phyloP scores from a whole-genome alignment of 139 green algal genomes.

The Asterochloris erici region DNA sequence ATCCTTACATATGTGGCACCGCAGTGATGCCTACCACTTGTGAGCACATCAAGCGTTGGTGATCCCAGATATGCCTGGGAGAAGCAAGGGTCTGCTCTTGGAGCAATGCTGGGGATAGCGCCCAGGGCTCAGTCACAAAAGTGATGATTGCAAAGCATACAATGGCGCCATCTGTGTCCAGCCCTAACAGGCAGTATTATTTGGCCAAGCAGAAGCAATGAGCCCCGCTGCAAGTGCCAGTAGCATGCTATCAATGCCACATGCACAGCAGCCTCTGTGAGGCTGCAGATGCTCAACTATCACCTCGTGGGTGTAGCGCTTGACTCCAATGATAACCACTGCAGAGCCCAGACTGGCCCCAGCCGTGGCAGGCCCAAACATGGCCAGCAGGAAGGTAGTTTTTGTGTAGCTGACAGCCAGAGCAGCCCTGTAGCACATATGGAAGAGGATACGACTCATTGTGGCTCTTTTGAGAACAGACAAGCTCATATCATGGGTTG shows the following conservation, averaged over 20 bases:
- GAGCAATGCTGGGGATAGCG: neutral
- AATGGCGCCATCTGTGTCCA: neutral
- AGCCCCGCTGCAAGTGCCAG: neutral
- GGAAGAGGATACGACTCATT: neutral
- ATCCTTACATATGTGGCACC: too few species aligned
- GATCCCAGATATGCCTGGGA: too few species aligned
- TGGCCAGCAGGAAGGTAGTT: conserved; percentile 31
- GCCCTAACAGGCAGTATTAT: neutral
- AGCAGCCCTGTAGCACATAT: conserved; percentile 5
- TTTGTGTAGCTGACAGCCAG: conserved; percentile 36
- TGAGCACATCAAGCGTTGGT: too few species aligned
- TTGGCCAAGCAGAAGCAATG: neutral
- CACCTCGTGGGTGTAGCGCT: conserved; percentile 31
- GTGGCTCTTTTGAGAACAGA: too few species aligned
- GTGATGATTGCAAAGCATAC: neutral
- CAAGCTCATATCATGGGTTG: neutral
- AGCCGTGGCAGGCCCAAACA: conserved; percentile 44
- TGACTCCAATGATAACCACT: conserved; percentile 52
- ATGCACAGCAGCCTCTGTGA: neutral
- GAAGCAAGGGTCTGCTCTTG: too few species aligned
- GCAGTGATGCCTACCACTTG: too few species aligned
- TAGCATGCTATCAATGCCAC: too few species aligned
- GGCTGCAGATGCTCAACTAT: neutral
- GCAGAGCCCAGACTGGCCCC: conserved; percentile 44
- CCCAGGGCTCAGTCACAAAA: neutral